Evolutionary conservation across 768 basidiomycete genomes (phyloP).

Genomic region (Lentinula sp.): DNA sequence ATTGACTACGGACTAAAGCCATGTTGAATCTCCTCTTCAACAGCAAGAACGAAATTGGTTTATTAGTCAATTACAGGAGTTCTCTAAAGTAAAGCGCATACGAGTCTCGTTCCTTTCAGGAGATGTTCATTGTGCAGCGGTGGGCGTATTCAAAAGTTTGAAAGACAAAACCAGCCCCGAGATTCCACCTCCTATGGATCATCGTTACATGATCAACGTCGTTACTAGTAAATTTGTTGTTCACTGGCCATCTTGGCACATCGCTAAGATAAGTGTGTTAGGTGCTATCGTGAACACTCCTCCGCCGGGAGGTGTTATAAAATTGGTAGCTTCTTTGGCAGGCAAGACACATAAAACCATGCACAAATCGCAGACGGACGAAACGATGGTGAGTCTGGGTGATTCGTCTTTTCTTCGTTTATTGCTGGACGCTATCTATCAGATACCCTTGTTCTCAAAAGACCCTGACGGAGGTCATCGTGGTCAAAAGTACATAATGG

Average conservation of each 20-base stretch:
- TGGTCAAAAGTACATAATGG: conserved; percentile 82
- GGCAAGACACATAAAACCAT: conserved; percentile 83
- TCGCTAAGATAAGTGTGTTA: conserved; percentile 16
- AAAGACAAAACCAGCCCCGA: conserved; percentile 41
- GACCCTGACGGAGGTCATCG: conserved; percentile 75
- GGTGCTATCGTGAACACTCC: conserved; percentile 93
- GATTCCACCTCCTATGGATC: conserved; percentile 51
- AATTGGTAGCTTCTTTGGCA: conserved; percentile 75
- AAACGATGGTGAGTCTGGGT: conserved; percentile 58
- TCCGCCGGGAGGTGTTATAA: conserved; percentile 74
- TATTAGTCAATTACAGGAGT: conserved; percentile 68
- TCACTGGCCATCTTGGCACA: background rate
- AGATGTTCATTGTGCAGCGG: conserved; percentile 90
- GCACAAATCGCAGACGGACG: conserved; percentile 78
- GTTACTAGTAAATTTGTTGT: conserved; percentile 53
- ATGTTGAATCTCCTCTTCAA: conserved; percentile 7
- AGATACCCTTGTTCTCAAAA: conserved; percentile 72
- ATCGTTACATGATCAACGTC: conserved; percentile 88
- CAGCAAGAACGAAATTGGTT: conserved; percentile 91
- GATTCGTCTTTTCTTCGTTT: background rate
- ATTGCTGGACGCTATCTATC: background rate
- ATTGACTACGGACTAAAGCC: background rate
- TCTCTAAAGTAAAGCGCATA: conserved; percentile 54
- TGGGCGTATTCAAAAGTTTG: conserved; percentile 71
- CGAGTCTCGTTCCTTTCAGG: conserved; percentile 87